Evolutionary conservation across 768 basidiomycete genomes (phyloP), one percentile per base, ranked within the genome.

Genomic region (Tulasnella sp.): DNA sequence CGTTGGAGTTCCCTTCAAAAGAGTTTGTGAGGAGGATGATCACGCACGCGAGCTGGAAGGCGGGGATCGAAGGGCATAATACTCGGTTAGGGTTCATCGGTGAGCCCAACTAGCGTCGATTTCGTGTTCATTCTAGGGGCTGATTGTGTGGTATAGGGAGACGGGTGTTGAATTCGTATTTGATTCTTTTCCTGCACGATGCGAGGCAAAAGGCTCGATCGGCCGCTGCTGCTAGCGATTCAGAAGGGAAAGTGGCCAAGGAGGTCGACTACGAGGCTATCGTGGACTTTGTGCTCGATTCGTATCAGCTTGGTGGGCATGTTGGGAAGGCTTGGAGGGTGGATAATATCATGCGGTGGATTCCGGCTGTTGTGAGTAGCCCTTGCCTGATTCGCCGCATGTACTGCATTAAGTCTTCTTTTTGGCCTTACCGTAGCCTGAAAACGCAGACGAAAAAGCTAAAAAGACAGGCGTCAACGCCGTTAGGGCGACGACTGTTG

Each of bases 261-360:
- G 73, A 9, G 66, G 39, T 54, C n/a, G 42, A 59, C 42, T 69
- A 21, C 74, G 79, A 63, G 79, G 84, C 69, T 72, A 73, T 88
- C 40, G 65, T 72, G 15, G 71, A 75, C 40, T 77, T 75, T 31
- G 73, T 80, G 9, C 65, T 90, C 36, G 82, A 86, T 66, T 78
- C 86, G 0, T 81, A 84, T 65, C 65, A 78, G 17, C 69, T 91
- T 27, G 87, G 87, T 40, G 79, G 86, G 67, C 74, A 81, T 62
- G 75, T 91, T 48, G 88, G 82, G 37, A 76, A 79, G 29, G 72
- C 69, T n/a, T 91, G 88, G 88, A 76, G 78, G 6, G 69, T 90
- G 29, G 82, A 83, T 52, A 76, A 77, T 37, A 75, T 77, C n/a
- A 72, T 89, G 67, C 79, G 81, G 21, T 91, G 88, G 87, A 76